Percentiles rank a stretch among this genome's conserved stretches.
These are phyloP conservation scores for Vitis hybrid DNA, from an alignment of 177 flowering plant species.

Conservation along the genomic window DNA sequence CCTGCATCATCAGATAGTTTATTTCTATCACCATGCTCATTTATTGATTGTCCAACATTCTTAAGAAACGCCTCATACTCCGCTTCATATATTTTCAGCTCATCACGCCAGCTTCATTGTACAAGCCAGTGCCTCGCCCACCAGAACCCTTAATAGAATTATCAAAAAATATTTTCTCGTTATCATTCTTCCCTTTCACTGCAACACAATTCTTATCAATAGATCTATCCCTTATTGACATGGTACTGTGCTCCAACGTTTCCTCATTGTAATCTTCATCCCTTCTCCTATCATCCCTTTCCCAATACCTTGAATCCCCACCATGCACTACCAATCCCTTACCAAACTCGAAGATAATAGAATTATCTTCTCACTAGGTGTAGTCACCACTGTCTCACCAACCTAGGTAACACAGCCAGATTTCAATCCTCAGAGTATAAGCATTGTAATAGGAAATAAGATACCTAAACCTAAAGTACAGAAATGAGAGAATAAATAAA, in stretches of 20 bases:
- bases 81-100: conserved; percentile 79
- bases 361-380: no score
- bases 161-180: conserved; percentile 16
- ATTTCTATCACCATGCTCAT: no score
- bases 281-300: conserved; percentile 91
- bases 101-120: conserved; percentile 97
- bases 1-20: no score
- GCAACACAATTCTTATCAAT: conserved; percentile 16
- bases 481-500: no score
- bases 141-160: conserved; percentile 16
- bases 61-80: conserved; percentile 51
- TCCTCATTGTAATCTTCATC: conserved; percentile 82
- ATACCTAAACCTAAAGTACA: no score
- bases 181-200: conserved; percentile 20
- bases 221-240: conserved; percentile 22
- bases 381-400: no score
- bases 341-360: conserved; percentile 45
- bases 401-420: no score
- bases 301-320: conserved; percentile 94
- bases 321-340: conserved; percentile 62
- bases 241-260: conserved; percentile 28
- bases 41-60: no score
- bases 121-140: conserved; percentile 53
- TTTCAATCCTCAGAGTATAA: no score
- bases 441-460: no score